Percentiles rank a stretch among this genome's conserved stretches.
These are phyloP conservation scores for Lachancea sp. DNA, from an alignment of 805 yeast species.

Conservation along the genomic window DNA sequence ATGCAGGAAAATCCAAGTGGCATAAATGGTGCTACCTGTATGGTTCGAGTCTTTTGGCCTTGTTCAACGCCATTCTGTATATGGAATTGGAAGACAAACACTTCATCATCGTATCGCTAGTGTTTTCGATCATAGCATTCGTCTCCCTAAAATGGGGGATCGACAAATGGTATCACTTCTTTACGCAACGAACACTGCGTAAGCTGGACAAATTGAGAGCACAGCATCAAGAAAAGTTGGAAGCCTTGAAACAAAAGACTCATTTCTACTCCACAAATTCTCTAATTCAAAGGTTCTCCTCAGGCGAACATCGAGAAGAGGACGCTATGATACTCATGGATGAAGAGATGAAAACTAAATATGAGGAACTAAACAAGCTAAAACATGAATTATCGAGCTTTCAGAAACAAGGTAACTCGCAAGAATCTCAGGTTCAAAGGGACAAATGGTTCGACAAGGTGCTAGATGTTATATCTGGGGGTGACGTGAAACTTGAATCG, in stretches of 20 bases:
- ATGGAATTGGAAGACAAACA: constrained; percentile 1
- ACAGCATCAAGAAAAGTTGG: constrained; percentile 49
- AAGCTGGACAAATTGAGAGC: constrained; percentile 35
- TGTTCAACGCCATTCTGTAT: constrained; percentile 4
- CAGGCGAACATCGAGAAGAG: constrained; percentile 44
- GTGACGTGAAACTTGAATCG: constrained; percentile 17
- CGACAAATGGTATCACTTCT: constrained; percentile 8
- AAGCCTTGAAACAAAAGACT: constrained; percentile 63
- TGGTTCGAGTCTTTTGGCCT: constrained; percentile 12
- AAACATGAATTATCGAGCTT: constrained; percentile 27
- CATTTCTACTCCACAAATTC: constrained; percentile 71
- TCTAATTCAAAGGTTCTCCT: constrained; percentile 56
- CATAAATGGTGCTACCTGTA: constrained; percentile 19
- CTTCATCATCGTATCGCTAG: constrained; percentile 1
- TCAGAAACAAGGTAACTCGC: constrained; percentile 13
- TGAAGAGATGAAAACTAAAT: constrained; percentile 37
- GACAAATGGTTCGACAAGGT: constrained; percentile 34
- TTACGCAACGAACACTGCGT: constrained; percentile 11
- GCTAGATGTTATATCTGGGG: constrained; percentile 27
- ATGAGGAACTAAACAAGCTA: constrained; percentile 35
- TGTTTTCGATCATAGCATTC: neutral
- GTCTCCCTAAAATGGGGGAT: constrained; percentile 5
- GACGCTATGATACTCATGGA: constrained; percentile 41
- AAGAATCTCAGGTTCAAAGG: constrained; percentile 21
- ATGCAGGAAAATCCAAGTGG: constrained; percentile 13